phyloP scores from a whole-genome alignment of 2,329 filamentous ascomycete species.

The Stagonosporopsis rhizophila region DNA sequence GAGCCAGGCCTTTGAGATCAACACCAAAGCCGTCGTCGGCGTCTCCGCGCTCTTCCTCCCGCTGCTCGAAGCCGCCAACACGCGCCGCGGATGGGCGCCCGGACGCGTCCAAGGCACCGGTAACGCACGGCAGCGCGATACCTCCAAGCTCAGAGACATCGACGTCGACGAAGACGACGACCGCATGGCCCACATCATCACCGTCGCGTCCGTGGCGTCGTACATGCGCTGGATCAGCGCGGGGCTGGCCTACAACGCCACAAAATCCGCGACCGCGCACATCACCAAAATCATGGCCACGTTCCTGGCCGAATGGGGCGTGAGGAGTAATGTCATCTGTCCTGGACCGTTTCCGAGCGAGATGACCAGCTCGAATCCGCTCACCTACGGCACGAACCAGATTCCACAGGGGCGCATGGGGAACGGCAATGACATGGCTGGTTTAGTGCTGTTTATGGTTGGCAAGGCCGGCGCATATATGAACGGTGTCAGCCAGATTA shows the following conservation, averaged over 20 bases:
- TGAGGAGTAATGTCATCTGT: slow-evolving; percentile 56
- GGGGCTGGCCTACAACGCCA: slow-evolving; percentile 54
- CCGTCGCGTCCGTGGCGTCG: slow-evolving; percentile 52
- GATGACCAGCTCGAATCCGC: slow-evolving; percentile 47
- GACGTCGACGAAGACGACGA: slow-evolving; percentile 42
- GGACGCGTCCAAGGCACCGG: slow-evolving; percentile 43
- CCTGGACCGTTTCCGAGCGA: slow-evolving; percentile 56
- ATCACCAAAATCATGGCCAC: slow-evolving; percentile 55
- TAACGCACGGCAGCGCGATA: slow-evolving; percentile 34
- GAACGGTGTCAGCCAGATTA: slow-evolving; percentile 60
- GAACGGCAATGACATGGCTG: slow-evolving; percentile 56
- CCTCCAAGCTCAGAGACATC: slow-evolving; percentile 21
- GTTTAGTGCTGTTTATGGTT: slow-evolving; percentile 59
- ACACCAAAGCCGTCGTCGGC: slow-evolving; percentile 54
- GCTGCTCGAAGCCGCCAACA: slow-evolving; percentile 55
- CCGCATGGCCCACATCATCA: slow-evolving; percentile 57
- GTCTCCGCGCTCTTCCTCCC: slow-evolving; percentile 56
- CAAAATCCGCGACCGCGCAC: slow-evolving; percentile 54
- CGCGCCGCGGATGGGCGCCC: slow-evolving; percentile 48
- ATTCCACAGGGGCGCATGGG: slow-evolving; percentile 53
- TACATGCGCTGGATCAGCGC: slow-evolving; percentile 50
- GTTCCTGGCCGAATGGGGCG: slow-evolving; percentile 53
- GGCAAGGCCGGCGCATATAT: slow-evolving; percentile 60
- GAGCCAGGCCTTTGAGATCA: slow-evolving; percentile 51
- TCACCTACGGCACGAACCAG: slow-evolving; percentile 43